Percentiles rank a stretch among this genome's conserved stretches.
Evolutionary conservation across 192 early-diverging fungal species (phyloP).

Genomic region (Podila horticola): DNA sequence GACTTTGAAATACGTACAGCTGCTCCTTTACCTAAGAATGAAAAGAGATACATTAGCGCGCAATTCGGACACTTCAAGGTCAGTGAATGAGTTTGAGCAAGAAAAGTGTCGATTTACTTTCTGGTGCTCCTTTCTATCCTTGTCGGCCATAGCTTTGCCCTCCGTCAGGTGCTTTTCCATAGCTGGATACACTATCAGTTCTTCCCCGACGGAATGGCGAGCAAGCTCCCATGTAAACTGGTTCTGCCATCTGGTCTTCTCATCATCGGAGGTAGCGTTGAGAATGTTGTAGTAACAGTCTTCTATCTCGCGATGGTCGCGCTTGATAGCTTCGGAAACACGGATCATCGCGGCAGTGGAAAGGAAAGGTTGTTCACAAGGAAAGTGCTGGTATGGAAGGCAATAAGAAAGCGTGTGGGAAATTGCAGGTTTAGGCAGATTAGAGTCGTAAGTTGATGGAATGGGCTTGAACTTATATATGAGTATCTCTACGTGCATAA

Average conservation of each 20-base stretch:
- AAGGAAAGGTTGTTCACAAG: too few species aligned
- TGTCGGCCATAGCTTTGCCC: constrained; percentile 51
- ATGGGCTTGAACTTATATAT: too few species aligned
- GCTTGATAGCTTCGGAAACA: constrained; percentile 25
- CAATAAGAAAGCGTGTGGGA: too few species aligned
- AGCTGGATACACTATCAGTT: constrained; percentile 54
- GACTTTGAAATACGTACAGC: constrained; percentile 37
- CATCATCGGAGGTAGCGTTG: constrained; percentile 6
- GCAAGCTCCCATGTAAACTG: constrained; percentile 50
- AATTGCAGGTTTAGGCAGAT: too few species aligned
- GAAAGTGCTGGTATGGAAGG: too few species aligned
- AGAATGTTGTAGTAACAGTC: constrained; percentile 32
- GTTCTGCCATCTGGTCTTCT: constrained; percentile 33
- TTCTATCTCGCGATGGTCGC: constrained; percentile 30
- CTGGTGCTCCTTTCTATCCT: constrained; percentile 48
- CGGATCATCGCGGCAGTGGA: neutral
- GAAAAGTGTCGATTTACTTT: constrained; percentile 2
- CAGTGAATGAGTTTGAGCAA: neutral
- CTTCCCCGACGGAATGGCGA: constrained; percentile 53
- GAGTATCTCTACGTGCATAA: too few species aligned
- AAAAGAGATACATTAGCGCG: neutral
- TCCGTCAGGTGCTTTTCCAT: constrained; percentile 32
- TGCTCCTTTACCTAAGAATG: constrained; percentile 48
- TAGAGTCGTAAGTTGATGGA: too few species aligned
- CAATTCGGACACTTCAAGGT: neutral